Base-by-base conservation (phyloP, 2,329 filamentous ascomycete species). In the Didymella sp. region DNA sequence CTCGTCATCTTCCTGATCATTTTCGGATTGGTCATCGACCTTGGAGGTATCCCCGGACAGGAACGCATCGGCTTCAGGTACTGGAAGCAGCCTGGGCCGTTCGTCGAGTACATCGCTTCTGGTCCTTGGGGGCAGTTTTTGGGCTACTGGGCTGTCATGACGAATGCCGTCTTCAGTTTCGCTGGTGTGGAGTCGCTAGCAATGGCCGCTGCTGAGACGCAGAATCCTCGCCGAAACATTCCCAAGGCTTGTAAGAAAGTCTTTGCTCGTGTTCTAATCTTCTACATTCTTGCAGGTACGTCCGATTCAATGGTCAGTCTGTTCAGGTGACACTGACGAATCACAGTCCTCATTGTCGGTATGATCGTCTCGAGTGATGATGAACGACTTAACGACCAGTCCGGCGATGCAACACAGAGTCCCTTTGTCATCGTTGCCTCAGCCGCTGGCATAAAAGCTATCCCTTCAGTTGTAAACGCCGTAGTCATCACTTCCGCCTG, bases 401-500 rank as follows among this genome's bases (percentile, higher is more conserved):
- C 66, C 56, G 69, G 68, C n/a, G 59, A 64, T 28, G 68, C 67
- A 24, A 64, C 69, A 28, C 61, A 64, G 25, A 62, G 56, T 42
- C 73, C 68, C n/a, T 73, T 71, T 58, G 67, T 92, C 50, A 89
- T 92, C 58, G 89, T 88, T 12, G 86, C 88, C 15, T 80, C 82
- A 2, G 81, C 84, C 22, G 89, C 89, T 2, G 87, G 88, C 0
- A 86, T 92, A 53, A 81, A 79, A 13, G 87, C 82, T 5, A 82
- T 92, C 5, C 87, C 89, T 0, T 86, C 84, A 1, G 82, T 92
- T 41, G 87, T 93, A 73, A 93, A 93, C 71, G 89, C 88, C 27
- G 80, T 92, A 9, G 87, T 92, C 60, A 82, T 92, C 56, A 89
- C 87, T 0, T 89, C 87, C 0, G 88, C 87, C 0, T 88, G 84